A percentile compares a stretch with the other conserved stretches of the same genome.
These are phyloP conservation scores for Fusarium pseudocircinatum DNA, from an alignment of 2,329 filamentous ascomycete genomes.

Conservation along the genomic window DNA sequence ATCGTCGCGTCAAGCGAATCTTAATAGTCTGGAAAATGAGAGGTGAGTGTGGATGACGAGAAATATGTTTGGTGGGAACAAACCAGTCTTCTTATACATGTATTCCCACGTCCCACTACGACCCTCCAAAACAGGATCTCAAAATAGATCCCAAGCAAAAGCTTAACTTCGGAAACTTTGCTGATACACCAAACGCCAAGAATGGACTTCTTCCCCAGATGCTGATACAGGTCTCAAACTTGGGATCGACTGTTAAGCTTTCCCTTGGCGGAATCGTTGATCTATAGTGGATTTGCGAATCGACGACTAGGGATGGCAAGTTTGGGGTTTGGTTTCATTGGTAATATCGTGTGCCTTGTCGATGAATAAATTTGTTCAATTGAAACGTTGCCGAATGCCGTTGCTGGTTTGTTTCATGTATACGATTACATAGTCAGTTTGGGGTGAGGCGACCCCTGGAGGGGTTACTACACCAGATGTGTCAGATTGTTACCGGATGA, in stretches of 20 bases:
- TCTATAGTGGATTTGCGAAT: neutral
- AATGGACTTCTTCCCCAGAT: neutral
- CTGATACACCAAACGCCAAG: conserved; percentile 18
- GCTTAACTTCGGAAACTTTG: neutral
- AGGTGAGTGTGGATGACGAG: neutral
- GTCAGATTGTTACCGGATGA: neutral
- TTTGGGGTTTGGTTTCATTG: conserved; percentile 6
- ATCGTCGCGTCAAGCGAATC: conserved; percentile 17
- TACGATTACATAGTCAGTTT: neutral
- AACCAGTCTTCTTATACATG: conserved; percentile 13
- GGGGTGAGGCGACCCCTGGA: neutral
- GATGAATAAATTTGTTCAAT: neutral
- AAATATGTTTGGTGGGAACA: neutral
- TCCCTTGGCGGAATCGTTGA: conserved; percentile 3
- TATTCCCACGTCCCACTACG: neutral
- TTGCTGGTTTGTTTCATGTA: conserved; percentile 1
- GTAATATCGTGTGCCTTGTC: neutral
- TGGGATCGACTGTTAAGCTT: conserved; percentile 16
- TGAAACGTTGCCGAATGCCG: neutral
- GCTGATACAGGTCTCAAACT: neutral
- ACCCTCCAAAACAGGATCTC: neutral
- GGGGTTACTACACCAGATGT: neutral
- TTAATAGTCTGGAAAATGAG: neutral
- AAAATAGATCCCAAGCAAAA: conserved; percentile 15
- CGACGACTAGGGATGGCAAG: neutral